Conservation (phyloP, 257 asterid species). For the Cruciata laevipes region DNA sequence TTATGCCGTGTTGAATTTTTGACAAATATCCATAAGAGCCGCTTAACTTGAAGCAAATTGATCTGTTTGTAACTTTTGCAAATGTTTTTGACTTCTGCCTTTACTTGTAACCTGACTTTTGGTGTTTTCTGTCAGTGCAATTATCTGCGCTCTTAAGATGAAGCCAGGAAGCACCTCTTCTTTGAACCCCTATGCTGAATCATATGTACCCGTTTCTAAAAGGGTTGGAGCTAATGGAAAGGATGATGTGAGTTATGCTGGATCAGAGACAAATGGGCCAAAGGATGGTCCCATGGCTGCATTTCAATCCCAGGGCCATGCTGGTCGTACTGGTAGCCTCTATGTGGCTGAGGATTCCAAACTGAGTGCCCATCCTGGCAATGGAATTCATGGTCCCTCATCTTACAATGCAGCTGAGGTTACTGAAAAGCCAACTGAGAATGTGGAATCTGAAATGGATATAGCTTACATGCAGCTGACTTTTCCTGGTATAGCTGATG, state of each 20-base stretch:
- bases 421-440: slow-evolving; percentile 30
- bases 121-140: slow-evolving; percentile 12
- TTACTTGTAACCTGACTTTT: background rate
- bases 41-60: background rate
- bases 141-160: slow-evolving; percentile 44
- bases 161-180: slow-evolving; percentile 50
- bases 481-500: slow-evolving; percentile 73
- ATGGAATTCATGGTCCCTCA: slow-evolving; percentile 41
- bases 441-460: slow-evolving; percentile 56
- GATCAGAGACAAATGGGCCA: slow-evolving; percentile 27
- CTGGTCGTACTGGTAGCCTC: slow-evolving; percentile 20
- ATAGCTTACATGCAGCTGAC: slow-evolving; percentile 57
- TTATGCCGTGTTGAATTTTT: background rate
- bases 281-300: slow-evolving; percentile 35
- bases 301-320: slow-evolving; percentile 25
- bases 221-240: slow-evolving; percentile 38
- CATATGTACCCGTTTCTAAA: slow-evolving; percentile 65
- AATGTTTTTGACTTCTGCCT: background rate
- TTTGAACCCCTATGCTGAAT: slow-evolving; percentile 72
- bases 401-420: slow-evolving; percentile 33
- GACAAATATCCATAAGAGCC: background rate
- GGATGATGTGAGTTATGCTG: slow-evolving; percentile 22
- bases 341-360: slow-evolving; percentile 24
- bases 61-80: background rate
- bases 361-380: slow-evolving; percentile 32